phyloP scores from a whole-genome alignment of 164 flowering plant genomes.

The Piper longum region DNA sequence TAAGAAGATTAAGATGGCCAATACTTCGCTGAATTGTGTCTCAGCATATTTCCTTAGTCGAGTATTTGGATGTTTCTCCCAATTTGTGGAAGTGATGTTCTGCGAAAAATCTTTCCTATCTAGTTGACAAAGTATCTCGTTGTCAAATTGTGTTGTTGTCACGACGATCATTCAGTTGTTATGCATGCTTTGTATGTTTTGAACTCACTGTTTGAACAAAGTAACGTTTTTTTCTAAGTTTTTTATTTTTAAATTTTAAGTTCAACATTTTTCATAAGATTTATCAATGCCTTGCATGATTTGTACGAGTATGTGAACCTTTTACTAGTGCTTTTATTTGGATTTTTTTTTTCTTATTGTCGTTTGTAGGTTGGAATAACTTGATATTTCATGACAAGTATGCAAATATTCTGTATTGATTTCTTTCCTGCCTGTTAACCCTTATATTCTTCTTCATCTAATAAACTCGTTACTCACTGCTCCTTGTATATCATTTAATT shows the following conservation, averaged over 20 bases:
- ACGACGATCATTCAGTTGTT: not conserved
- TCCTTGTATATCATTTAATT: not conserved
- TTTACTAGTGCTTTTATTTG: too few species aligned
- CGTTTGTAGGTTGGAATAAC: not conserved
- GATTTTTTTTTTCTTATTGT: too few species aligned
- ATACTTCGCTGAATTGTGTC: not conserved
- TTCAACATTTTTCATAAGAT: too few species aligned
- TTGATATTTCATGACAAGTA: too few species aligned
- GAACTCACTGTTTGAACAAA: not conserved
- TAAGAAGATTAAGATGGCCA: not conserved
- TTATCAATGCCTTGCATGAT: not conserved
- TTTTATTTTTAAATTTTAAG: too few species aligned
- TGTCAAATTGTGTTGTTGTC: not conserved
- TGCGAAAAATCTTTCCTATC: not conserved
- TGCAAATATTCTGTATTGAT: too few species aligned
- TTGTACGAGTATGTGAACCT: too few species aligned
- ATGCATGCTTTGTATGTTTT: not conserved
- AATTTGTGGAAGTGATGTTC: not conserved
- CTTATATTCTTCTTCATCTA: not conserved
- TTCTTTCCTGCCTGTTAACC: too few species aligned
- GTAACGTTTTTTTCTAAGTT: not conserved
- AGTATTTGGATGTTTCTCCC: not conserved
- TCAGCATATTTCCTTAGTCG: not conserved
- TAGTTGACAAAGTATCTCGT: not conserved
- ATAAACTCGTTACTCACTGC: not conserved